phyloP scores from a whole-genome alignment of 2,329 filamentous ascomycete species.

The Fusarium sulawesiense region DNA sequence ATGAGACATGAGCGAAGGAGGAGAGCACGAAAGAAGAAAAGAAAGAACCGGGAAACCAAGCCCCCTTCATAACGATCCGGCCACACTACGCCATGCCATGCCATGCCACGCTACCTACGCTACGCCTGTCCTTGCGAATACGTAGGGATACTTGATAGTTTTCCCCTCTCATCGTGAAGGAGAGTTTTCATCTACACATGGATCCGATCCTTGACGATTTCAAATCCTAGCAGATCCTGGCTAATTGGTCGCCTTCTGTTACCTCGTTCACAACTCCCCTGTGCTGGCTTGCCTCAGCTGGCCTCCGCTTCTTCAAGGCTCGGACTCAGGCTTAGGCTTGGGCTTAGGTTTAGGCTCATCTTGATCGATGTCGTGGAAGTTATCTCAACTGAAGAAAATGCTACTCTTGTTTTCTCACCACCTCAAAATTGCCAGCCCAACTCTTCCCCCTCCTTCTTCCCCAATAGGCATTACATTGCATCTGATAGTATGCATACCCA shows the following conservation, averaged over 20 bases:
- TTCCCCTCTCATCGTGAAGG: constrained; percentile 2
- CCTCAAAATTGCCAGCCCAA: background rate
- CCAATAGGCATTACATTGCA: background rate
- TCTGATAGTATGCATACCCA: background rate
- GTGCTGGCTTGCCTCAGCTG: constrained; percentile 27
- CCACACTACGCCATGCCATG: background rate
- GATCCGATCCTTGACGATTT: background rate
- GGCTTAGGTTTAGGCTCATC: background rate
- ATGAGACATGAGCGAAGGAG: constrained; percentile 19
- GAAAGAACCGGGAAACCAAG: background rate
- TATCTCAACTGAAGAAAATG: constrained; percentile 26
- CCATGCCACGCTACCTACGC: background rate
- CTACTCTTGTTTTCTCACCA: constrained; percentile 27
- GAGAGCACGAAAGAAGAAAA: constrained; percentile 26
- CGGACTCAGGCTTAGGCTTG: background rate
- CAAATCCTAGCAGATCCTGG: background rate
- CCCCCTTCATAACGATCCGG: background rate
- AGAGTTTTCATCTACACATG: constrained; percentile 13
- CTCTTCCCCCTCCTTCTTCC: background rate
- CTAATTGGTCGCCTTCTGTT: constrained; percentile 2
- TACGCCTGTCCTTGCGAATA: background rate
- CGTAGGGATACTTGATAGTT: background rate
- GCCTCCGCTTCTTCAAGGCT: constrained; percentile 3
- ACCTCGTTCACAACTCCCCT: background rate
- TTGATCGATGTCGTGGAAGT: constrained; percentile 8